Conservation (phyloP, 495 filamentous ascomycete genomes). For the Penicillium mononematosum region DNA sequence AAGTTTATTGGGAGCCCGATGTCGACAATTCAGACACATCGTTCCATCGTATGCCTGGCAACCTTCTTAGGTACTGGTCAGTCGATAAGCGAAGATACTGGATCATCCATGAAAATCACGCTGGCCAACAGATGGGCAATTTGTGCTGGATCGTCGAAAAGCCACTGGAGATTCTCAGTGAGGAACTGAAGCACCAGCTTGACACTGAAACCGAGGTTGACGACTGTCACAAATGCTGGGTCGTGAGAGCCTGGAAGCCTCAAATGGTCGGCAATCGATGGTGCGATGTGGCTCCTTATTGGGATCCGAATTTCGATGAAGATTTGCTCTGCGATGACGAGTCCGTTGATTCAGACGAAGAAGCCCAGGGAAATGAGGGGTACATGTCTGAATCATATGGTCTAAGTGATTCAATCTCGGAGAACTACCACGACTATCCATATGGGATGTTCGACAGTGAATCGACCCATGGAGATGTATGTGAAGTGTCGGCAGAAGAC, state of each 20-base stretch:
- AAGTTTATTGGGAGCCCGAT: background rate
- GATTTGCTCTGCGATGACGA: constrained; percentile 3
- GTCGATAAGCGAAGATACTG: constrained; percentile 15
- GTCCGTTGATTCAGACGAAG: constrained; percentile 15
- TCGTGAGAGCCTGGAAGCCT: constrained; percentile 7
- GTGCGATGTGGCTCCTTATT: constrained; percentile 12
- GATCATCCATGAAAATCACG: constrained; percentile 4
- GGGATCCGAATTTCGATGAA: constrained; percentile 9
- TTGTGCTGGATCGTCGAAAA: constrained; percentile 18
- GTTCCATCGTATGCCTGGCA: constrained; percentile 5
- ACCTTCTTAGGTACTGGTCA: constrained; percentile 10
- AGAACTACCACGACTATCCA: background rate
- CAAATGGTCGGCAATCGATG: background rate
- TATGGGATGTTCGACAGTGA: background rate
- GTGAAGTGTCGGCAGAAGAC: background rate
- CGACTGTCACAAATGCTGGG: constrained; percentile 16
- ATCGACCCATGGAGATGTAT: background rate
- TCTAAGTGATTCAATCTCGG: background rate
- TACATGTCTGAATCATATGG: background rate
- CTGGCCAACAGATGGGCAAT: background rate
- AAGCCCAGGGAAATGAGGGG: background rate
- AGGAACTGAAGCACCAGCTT: constrained; percentile 4
- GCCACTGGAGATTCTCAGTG: constrained; percentile 12
- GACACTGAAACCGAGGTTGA: background rate
- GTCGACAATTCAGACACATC: background rate